These are phyloP conservation scores for Inosperma sp. DNA, from an alignment of 768 basidiomycete species.

Conservation along the genomic window DNA sequence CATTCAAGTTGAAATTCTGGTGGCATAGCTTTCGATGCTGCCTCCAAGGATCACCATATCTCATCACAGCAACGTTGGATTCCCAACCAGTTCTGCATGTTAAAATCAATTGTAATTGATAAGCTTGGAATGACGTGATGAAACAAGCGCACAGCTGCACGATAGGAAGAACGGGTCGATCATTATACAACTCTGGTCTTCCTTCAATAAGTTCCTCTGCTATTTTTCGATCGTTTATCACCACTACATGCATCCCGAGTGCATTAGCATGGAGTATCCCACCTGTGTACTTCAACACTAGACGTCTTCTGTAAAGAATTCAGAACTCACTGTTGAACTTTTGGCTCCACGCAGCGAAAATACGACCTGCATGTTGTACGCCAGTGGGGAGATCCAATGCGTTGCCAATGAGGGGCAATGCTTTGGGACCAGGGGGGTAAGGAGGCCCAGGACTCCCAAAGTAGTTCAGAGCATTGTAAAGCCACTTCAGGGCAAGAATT, in stretches of 20 bases:
- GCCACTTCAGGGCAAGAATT: too few relatives aligned
- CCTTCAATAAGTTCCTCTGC: constrained; percentile 34
- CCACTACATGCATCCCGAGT: constrained; percentile 23
- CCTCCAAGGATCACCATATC: constrained; percentile 35
- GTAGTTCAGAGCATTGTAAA: too few relatives aligned
- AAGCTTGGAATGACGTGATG: too few relatives aligned
- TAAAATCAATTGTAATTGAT: too few relatives aligned
- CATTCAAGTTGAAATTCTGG: constrained; percentile 28
- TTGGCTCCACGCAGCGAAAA: too few relatives aligned
- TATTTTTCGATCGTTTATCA: constrained; percentile 24
- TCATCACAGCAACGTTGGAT: constrained; percentile 31
- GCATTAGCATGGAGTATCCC: constrained; percentile 20
- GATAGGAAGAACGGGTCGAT: constrained; percentile 34
- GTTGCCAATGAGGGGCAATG: too few relatives aligned
- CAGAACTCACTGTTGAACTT: too few relatives aligned
- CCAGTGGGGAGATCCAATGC: too few relatives aligned
- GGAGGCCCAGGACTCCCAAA: too few relatives aligned
- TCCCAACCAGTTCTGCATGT: constrained; percentile 32
- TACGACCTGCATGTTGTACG: too few relatives aligned
- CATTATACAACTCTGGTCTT: constrained; percentile 42
- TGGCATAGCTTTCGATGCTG: constrained; percentile 33
- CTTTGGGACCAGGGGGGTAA: too few relatives aligned
- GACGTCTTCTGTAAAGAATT: too few relatives aligned
- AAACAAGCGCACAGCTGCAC: constrained; percentile 12
- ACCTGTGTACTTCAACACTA: constrained; percentile 6